These are phyloP conservation scores for Didymella keratinophila DNA, from an alignment of 2,329 filamentous ascomycete genomes.

Conservation along the genomic window DNA sequence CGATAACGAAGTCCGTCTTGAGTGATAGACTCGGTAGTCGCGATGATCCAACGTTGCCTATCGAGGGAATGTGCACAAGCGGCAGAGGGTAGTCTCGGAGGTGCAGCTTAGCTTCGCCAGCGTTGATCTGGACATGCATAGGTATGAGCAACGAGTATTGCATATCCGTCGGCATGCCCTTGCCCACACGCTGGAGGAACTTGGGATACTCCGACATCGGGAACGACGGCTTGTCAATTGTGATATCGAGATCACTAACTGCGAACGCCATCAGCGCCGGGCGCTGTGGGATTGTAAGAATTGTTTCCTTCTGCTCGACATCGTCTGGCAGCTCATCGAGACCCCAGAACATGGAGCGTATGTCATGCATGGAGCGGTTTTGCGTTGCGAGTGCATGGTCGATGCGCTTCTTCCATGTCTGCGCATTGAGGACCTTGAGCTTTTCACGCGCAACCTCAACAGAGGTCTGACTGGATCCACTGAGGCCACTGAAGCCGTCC, in stretches of 20 bases:
- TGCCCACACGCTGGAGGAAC: slow-evolving; percentile 89
- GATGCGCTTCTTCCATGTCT: slow-evolving; percentile 92
- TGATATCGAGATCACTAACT: slow-evolving; percentile 83
- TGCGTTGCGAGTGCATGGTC: slow-evolving; percentile 76
- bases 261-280: slow-evolving; percentile 82
- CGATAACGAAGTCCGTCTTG: slow-evolving; percentile 91
- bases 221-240: slow-evolving; percentile 92
- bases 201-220: slow-evolving; percentile 80
- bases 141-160: slow-evolving; percentile 89
- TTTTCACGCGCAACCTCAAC: slow-evolving; percentile 78
- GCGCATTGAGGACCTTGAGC: slow-evolving; percentile 81
- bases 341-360: slow-evolving; percentile 82
- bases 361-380: slow-evolving; percentile 76
- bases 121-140: slow-evolving; percentile 86
- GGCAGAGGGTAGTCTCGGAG: slow-evolving; percentile 94
- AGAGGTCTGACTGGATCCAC: slow-evolving; percentile 73
- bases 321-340: slow-evolving; percentile 82
- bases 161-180: slow-evolving; percentile 93
- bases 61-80: slow-evolving; percentile 84
- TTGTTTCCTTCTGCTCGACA: slow-evolving; percentile 80
- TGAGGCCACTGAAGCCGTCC: slow-evolving; percentile 76
- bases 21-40: slow-evolving; percentile 83
- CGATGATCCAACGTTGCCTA: slow-evolving; percentile 80
- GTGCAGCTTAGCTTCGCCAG: slow-evolving; percentile 87
- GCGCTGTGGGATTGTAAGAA: slow-evolving; percentile 83